Evolutionary conservation across 345 rosid species (phyloP), one percentile per base, ranked within the genome.

Genomic region (Carallia pectinifolia): DNA sequence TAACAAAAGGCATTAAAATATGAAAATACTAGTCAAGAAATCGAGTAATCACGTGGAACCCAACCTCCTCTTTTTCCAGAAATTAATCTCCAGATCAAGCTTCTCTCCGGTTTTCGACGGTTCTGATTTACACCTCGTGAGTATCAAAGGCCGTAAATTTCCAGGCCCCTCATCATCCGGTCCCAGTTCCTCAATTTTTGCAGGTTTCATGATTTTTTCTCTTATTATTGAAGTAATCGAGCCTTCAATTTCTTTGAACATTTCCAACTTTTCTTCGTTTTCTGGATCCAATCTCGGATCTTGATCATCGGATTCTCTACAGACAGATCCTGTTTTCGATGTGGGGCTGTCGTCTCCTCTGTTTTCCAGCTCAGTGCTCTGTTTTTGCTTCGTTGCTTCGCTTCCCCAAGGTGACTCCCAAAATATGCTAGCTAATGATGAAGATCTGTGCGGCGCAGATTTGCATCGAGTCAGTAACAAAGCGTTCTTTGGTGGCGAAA

Each of bases 401-500:
- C 74, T 67, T 7, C 61, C 69, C 34, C 81, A 74, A 2, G 89
- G 86, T 4, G 93, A 90, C 9, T 84, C 97, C 98, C 97, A 90
- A 79, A 93, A 90, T 72, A 79, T 85, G 72, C 77, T 44, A 53
- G 96, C 98, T 44, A 93, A 69, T 38, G 98, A 93, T 1, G 96
- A 93, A 1, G 97, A 87, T 65, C 94, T 69, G 71, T 88, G 89
- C 8, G 97, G 96, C 1, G 92, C 96, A 79, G 98, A 93, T 88
- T 91, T 87, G 75, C 94, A 84, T 67, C 97, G 85, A 6, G 90
- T 91, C 62, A 93, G 76, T 23, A 86, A 39, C 12, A 93, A 62
- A 4, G 96, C 96, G 58, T 88, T 88, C 71, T 74, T 85, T 37
- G 98, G 98, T 59, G 98, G 94, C 27, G 91, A 69, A 19, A 68